Evolutionary conservation across 2,329 filamentous ascomycete species (phyloP).

Genomic region (Colletotrichum sublineola): DNA sequence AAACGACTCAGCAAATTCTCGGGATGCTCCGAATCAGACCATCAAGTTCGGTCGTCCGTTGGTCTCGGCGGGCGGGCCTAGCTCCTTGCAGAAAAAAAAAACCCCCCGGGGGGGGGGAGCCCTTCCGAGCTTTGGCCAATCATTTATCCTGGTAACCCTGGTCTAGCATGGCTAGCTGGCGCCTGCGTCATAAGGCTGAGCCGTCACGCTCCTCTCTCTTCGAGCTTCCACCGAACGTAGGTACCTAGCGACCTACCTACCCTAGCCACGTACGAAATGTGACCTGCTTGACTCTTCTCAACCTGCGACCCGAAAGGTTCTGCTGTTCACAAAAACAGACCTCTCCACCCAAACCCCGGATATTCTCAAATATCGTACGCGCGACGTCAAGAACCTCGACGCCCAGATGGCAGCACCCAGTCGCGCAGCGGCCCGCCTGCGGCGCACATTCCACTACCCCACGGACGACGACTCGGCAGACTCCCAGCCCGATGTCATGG

Average conservation of each 20-base stretch:
- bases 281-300: neutral
- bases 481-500: constrained; percentile 71
- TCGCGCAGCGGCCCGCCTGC: constrained; percentile 69
- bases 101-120: neutral
- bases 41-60: constrained; percentile 30
- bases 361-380: neutral
- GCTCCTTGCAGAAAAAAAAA: constrained; percentile 2
- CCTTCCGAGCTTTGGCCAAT: constrained; percentile 29
- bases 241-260: neutral
- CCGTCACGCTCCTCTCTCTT: constrained; percentile 1
- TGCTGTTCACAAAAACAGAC: neutral
- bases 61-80: constrained; percentile 35
- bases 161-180: constrained; percentile 12
- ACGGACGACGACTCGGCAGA: constrained; percentile 69
- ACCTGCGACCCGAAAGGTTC: neutral
- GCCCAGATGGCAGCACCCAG: constrained; percentile 44
- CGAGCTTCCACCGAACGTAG: neutral
- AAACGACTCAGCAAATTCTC: constrained; percentile 20
- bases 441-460: constrained; percentile 84
- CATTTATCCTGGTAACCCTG: neutral
- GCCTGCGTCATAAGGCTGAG: constrained; percentile 41
- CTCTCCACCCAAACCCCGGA: neutral
- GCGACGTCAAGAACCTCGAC: neutral
- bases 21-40: constrained; percentile 34
- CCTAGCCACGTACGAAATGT: constrained; percentile 8